Evolutionary conservation across 805 yeast genomes (phyloP), one percentile per base, ranked within the genome.

Genomic region (Diddensiella santjacobensis): DNA sequence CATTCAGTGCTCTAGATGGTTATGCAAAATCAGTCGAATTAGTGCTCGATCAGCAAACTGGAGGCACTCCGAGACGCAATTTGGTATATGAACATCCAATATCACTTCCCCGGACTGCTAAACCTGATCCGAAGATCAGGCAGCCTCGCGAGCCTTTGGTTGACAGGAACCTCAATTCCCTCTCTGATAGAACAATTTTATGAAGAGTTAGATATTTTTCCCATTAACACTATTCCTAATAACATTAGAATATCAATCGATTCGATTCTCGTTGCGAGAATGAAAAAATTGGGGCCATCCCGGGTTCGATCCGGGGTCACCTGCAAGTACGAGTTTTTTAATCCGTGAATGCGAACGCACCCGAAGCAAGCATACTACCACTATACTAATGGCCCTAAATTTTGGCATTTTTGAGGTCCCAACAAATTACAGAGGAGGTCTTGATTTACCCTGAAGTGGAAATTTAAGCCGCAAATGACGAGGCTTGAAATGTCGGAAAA

Each of bases 231-330:
- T n/a, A n/a, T n/a, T n/a, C n/a, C n/a, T 38, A 6, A 38, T 20
- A n/a, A 20, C 15, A 6, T 10, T 17, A 8, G 10, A 38, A 38
- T n/a, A 38, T 17, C 5, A 19, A 38, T 6, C n/a, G 19, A 38
- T n/a, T n/a, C 19, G 8, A 6, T 18, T n/a, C n/a, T n/a, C n/a
- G n/a, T n/a, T n/a, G n/a, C n/a, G n/a, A n/a, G n/a, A 19, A 26
- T 23, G 22, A 51, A 58, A 58, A 62, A 60, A 46, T 17, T 42
- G 68, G 68, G 68, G 67, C 61, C 66, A 62, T 63, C 68, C 68
- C 68, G 67, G 68, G 63, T 62, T 63, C 67, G 68, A 63, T 60
- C 68, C 68, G 68, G 68, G 68, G 67, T 63, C 67, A 58, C 68
- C 67, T 64, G 67, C 67, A 63, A 59, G 52, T 58, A 57, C 64